Conservation (phyloP, 345 rosid species). For the Hirschfeldia incana region DNA sequence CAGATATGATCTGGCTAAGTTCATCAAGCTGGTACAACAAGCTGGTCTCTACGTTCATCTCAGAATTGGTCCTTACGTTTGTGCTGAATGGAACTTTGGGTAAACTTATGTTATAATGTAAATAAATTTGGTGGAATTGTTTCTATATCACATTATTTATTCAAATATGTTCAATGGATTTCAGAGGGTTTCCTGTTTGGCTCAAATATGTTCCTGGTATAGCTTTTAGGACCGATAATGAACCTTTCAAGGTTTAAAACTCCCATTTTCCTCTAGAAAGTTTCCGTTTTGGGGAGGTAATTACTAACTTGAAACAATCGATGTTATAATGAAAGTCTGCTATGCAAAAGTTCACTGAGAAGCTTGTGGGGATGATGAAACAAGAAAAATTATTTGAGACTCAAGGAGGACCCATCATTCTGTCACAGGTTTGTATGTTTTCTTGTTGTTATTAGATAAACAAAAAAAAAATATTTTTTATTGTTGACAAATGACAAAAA, state of each 20-base stretch:
- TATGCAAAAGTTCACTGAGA: slow-evolving; percentile 70
- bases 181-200: slow-evolving; percentile 54
- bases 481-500: background rate
- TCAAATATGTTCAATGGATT: slow-evolving; percentile 5
- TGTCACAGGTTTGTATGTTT: slow-evolving; percentile 61
- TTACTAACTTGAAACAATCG: slow-evolving; percentile 21
- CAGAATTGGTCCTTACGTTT: slow-evolving; percentile 94
- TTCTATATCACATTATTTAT: background rate
- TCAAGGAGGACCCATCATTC: slow-evolving; percentile 86
- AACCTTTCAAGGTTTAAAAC: slow-evolving; percentile 69
- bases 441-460: background rate
- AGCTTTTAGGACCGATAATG: slow-evolving; percentile 84
- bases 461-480: background rate
- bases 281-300: background rate
- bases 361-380: slow-evolving; percentile 82
- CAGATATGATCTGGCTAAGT: slow-evolving; percentile 86
- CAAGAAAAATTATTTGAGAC: slow-evolving; percentile 62
- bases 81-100: slow-evolving; percentile 97
- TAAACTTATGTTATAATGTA: slow-evolving; percentile 23
- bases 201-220: slow-evolving; percentile 78
- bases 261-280: background rate
- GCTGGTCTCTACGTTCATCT: slow-evolving; percentile 90
- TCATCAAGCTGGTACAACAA: slow-evolving; percentile 69
- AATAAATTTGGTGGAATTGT: background rate
- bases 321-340: slow-evolving; percentile 58